These are phyloP conservation scores for Oryza glaberrima DNA, from an alignment of 176 grass and related monocot species.

Conservation along the genomic window DNA sequence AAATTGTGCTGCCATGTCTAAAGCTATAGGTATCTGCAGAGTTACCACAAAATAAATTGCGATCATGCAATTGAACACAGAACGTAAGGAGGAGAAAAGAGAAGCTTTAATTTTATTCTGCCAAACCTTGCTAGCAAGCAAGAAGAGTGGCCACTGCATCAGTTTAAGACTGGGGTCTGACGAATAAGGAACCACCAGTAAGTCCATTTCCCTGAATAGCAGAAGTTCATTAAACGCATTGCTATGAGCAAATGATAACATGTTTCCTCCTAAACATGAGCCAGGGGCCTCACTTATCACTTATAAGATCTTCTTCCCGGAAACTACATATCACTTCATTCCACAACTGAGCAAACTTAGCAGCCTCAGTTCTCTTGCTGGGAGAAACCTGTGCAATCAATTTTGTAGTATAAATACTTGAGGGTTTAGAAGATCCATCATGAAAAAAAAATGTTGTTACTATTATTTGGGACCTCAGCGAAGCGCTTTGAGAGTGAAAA, in stretches of 20 bases:
- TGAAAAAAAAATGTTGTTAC: slow-evolving; percentile 11
- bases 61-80: slow-evolving; percentile 12
- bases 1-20: slow-evolving; percentile 96
- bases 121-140: slow-evolving; percentile 96
- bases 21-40: slow-evolving; percentile 92
- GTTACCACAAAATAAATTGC: slow-evolving; percentile 28
- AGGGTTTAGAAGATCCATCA: slow-evolving; percentile 31
- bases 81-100: slow-evolving; percentile 8
- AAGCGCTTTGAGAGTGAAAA: slow-evolving; percentile 87
- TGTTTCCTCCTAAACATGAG: slow-evolving; percentile 25
- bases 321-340: slow-evolving; percentile 97
- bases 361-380: slow-evolving; percentile 98
- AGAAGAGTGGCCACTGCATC: slow-evolving; percentile 97
- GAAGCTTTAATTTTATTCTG: slow-evolving; percentile 25
- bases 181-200: slow-evolving; percentile 92
- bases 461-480: slow-evolving; percentile 73
- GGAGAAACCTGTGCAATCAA: slow-evolving; percentile 70
- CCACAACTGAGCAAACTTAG: slow-evolving; percentile 99
- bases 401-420: slow-evolving; percentile 29
- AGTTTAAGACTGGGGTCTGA: slow-evolving; percentile 92
- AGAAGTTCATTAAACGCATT: slow-evolving; percentile 32
- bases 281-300: slow-evolving; percentile 71
- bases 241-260: slow-evolving; percentile 15
- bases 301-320: slow-evolving; percentile 96
- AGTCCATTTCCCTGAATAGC: slow-evolving; percentile 82